These are phyloP conservation scores for Glycyrrhiza uralensis DNA, from an alignment of 306 rosid species.

Conservation along the genomic window DNA sequence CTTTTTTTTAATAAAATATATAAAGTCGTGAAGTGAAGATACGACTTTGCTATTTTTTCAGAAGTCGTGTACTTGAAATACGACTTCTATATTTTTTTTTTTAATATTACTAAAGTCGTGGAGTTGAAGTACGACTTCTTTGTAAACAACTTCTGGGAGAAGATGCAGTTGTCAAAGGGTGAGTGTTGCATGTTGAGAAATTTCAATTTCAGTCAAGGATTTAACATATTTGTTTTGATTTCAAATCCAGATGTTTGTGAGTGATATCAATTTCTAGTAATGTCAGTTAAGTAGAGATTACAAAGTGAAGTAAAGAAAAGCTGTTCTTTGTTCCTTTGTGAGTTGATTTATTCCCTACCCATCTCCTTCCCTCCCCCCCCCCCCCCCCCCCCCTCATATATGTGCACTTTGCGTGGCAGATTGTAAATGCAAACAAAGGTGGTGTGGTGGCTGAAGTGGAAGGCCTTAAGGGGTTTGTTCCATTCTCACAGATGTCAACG, in stretches of 20 bases:
- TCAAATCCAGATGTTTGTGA: background rate
- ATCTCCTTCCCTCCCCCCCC: too few relatives aligned
- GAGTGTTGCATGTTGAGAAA: constrained; percentile 36
- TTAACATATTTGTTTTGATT: constrained; percentile 12
- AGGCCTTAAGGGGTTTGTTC: constrained; percentile 93
- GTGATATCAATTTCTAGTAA: background rate
- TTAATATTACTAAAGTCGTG: too few relatives aligned
- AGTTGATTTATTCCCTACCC: too few relatives aligned
- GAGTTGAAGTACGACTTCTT: too few relatives aligned
- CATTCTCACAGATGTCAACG: constrained; percentile 91
- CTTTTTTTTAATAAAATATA: too few relatives aligned
- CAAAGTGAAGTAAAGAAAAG: background rate
- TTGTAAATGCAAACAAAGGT: constrained; percentile 84
- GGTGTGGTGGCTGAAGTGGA: constrained; percentile 93
- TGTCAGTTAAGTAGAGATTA: background rate
- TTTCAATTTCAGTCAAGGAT: background rate
- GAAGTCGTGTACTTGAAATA: too few relatives aligned
- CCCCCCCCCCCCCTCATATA: too few relatives aligned
- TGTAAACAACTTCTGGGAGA: constrained; percentile 94
- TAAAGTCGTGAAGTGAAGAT: too few relatives aligned
- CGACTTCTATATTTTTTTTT: too few relatives aligned
- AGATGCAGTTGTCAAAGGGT: constrained; percentile 97
- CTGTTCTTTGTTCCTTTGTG: background rate
- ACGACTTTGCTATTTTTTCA: too few relatives aligned
- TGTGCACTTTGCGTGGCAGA: constrained; percentile 44